Base-by-base conservation (phyloP, 1,139 yeast genomes). In the Saccharomyces hybrid region DNA sequence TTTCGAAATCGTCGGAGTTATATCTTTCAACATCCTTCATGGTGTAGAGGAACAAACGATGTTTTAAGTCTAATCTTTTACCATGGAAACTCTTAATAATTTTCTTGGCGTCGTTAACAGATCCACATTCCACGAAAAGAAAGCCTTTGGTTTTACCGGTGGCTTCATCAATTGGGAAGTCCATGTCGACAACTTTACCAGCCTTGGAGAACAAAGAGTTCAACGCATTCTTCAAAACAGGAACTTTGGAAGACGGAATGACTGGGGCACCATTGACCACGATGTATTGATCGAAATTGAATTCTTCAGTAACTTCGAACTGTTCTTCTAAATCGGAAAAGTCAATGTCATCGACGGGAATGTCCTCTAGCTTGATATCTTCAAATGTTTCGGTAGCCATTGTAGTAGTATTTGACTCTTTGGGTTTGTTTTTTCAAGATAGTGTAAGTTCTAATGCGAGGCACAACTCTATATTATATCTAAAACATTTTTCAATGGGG, bases 231-330 rank as follows among this genome's bases (percentile, higher is more conserved):
- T 84, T 80, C 69, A 95, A 81, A 54, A 88, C 84, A 50, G 90
- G 88, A 48, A 84, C 88, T 74, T 95, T 95, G 55, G 89, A 73
- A 68, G 86, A 96, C 55, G 97, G 97, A 26, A 96, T 96, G 60
- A 89, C 78, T 61, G 99, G 99, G 5, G 96, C 93, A 50, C 99
- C 99, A 71, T 90, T 98, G 53, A 90, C 86, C 29, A 93, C 88
- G 56, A 93, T 83, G 69, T 83, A 91, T 66, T 81, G 82, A 67
- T 89, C 97, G 56, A 88, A 78, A 46, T 85, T 83, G 60, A 79
- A 75, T 59, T 82, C 83, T 48, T 76, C 76, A 9, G 31, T 19
- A 55, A 88, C 84, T 41, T 82, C 75, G 71, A 79, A 90, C 73
- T 88, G 78, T 59, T 80, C 84, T 71, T 91, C 97, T 67, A 91